These are phyloP conservation scores for Hydrangea macrophylla DNA, from an alignment of 148 eudicot species.

Conservation along the genomic window DNA sequence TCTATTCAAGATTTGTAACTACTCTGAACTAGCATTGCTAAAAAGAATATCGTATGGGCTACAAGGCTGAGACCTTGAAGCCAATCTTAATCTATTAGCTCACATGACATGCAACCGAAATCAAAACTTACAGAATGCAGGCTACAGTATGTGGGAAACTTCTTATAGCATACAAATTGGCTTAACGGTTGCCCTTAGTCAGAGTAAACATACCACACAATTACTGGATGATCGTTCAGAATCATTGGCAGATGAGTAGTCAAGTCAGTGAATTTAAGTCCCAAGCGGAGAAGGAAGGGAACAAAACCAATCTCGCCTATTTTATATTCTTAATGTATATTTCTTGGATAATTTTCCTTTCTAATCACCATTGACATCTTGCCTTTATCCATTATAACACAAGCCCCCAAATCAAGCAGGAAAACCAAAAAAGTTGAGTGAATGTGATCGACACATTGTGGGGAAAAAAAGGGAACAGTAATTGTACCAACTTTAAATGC, in stretches of 20 bases:
- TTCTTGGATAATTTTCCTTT: background rate
- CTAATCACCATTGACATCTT: background rate
- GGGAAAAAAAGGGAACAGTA: background rate
- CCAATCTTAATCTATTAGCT: background rate
- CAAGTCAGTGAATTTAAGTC: background rate
- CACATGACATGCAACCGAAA: too few relatives aligned
- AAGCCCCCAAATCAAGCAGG: background rate
- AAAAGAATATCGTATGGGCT: background rate
- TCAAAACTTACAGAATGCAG: too few relatives aligned
- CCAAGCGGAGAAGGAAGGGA: background rate
- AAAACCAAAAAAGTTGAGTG: conserved; percentile 3
- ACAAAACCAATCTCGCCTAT: background rate
- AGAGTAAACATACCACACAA: background rate
- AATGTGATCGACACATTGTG: background rate
- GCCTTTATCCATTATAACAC: background rate
- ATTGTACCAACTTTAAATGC: background rate
- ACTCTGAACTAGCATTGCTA: background rate
- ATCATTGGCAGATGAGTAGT: background rate
- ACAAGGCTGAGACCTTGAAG: background rate
- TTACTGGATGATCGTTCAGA: background rate
- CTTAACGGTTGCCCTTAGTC: too few relatives aligned
- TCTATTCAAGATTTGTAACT: too few relatives aligned
- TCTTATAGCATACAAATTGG: background rate
- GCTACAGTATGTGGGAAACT: background rate
- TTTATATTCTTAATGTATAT: background rate